These are phyloP conservation scores for Fusarium proliferatum DNA, from an alignment of 2,329 filamentous ascomycete species.

Conservation along the genomic window DNA sequence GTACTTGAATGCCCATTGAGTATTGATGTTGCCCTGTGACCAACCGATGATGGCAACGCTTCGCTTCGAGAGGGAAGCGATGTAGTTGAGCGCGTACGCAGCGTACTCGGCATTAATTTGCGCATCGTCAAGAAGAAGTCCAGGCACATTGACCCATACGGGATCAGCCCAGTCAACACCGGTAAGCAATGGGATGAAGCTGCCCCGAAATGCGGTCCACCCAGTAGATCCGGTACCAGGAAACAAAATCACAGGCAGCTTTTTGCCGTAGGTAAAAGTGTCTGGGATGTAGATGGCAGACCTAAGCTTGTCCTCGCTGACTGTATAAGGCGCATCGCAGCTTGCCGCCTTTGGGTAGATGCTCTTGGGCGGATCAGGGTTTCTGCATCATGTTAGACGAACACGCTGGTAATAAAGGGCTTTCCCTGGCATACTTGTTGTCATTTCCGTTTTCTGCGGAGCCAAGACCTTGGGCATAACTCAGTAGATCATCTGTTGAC, in stretches of 20 bases:
- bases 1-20: conserved; percentile 24
- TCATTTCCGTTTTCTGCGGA: background rate
- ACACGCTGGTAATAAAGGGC: accelerated
- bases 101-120: conserved; percentile 16
- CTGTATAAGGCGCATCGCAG: conserved; percentile 1
- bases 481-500: background rate
- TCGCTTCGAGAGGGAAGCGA: background rate
- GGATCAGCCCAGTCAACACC: conserved; percentile 12
- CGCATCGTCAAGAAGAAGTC: background rate
- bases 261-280: background rate
- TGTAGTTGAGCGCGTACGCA: conserved; percentile 10
- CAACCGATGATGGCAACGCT: background rate
- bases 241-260: conserved; percentile 2
- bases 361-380: background rate
- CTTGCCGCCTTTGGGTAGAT: conserved; percentile 3
- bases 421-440: background rate
- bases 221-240: conserved; percentile 10
- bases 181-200: conserved; percentile 8
- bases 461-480: background rate
- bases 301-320: background rate
- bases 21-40: conserved; percentile 12
- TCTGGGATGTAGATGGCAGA: conserved; percentile 10
- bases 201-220: background rate
- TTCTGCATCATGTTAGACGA: background rate
- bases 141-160: conserved; percentile 3